phyloP scores from a whole-genome alignment of 148 eudicot species.

The Nepenthes gracilis region DNA sequence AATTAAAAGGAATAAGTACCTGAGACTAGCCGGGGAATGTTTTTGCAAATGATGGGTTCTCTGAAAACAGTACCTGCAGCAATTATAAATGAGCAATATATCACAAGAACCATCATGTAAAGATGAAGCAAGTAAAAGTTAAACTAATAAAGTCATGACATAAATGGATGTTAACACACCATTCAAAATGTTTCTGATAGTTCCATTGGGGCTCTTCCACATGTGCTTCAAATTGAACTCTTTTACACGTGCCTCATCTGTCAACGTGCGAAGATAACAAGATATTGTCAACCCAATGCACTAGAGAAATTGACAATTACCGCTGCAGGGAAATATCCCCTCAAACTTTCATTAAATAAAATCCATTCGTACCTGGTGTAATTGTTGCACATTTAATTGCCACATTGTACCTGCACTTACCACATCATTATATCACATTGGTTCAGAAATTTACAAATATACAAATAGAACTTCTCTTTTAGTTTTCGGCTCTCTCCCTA shows the following conservation, averaged over 20 bases:
- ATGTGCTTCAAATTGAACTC: conserved; percentile 66
- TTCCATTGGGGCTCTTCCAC: conserved; percentile 99
- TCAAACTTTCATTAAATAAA: not conserved
- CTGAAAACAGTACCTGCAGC: conserved; percentile 82
- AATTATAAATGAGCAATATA: not conserved
- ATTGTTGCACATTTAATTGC: conserved; percentile 96
- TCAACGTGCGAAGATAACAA: conserved; percentile 2
- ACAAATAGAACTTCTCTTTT: too few relatives aligned
- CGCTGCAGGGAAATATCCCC: not conserved
- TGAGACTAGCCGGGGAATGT: conserved; percentile 75
- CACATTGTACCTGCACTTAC: conserved; percentile 69
- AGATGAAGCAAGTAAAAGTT: not conserved
- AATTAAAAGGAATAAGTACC: conserved; percentile 16
- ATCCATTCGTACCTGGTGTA: conserved; percentile 57
- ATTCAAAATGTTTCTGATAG: conserved; percentile 82
- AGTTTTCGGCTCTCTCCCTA: too few relatives aligned
- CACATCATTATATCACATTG: not conserved
- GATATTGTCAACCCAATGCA: not conserved
- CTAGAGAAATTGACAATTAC: not conserved
- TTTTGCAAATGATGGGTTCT: conserved; percentile 90
- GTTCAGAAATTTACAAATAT: not conserved
- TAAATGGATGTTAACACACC: conserved; percentile 30
- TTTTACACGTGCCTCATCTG: conserved; percentile 74
- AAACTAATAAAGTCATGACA: not conserved
- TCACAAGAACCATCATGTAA: conserved; percentile 1